Percentiles rank a stretch among this genome's conserved stretches.
Evolutionary conservation across 495 filamentous ascomycete genomes (phyloP).

Genomic region (Elaphomyces granulatus): DNA sequence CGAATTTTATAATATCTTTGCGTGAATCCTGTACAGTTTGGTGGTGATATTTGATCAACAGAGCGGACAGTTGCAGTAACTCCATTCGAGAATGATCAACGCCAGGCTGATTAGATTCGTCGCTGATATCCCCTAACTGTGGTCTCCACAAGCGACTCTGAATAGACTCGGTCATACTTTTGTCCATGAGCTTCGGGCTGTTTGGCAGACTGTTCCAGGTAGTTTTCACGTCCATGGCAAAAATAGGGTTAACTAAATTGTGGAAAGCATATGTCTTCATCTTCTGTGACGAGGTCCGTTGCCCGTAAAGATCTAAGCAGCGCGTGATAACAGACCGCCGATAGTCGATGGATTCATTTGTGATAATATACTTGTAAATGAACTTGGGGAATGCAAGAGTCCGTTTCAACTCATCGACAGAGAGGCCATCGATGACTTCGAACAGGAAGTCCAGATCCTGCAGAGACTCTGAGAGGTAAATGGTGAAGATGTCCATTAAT

Average conservation of each 20-base stretch:
- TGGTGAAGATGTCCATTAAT: slow-evolving; percentile 72
- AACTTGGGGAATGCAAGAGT: slow-evolving; percentile 62
- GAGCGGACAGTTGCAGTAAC: slow-evolving; percentile 79
- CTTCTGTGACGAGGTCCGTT: slow-evolving; percentile 61
- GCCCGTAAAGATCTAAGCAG: slow-evolving; percentile 77
- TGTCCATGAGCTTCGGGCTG: slow-evolving; percentile 68
- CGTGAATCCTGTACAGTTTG: slow-evolving; percentile 72
- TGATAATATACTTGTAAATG: slow-evolving; percentile 76
- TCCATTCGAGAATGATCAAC: slow-evolving; percentile 96
- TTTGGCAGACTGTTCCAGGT: slow-evolving; percentile 37
- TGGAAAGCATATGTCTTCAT: slow-evolving; percentile 88
- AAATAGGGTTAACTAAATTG: slow-evolving; percentile 86
- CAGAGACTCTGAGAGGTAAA: slow-evolving; percentile 56
- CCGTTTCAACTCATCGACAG: slow-evolving; percentile 63
- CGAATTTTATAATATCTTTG: slow-evolving; percentile 98
- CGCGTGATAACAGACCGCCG: slow-evolving; percentile 72
- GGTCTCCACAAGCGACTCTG: slow-evolving; percentile 91
- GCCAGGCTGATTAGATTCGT: slow-evolving; percentile 72
- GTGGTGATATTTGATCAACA: slow-evolving; percentile 88
- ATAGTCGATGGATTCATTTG: slow-evolving; percentile 73
- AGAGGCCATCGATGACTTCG: slow-evolving; percentile 69
- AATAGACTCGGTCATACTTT: slow-evolving; percentile 75
- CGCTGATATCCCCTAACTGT: slow-evolving; percentile 65
- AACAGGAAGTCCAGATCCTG: slow-evolving; percentile 85
- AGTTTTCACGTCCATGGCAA: slow-evolving; percentile 89